A percentile compares a stretch with the other conserved stretches of the same genome.
These are phyloP conservation scores for Ascomycota sp. DNA, from an alignment of 2,329 filamentous ascomycete species.

Conservation along the genomic window DNA sequence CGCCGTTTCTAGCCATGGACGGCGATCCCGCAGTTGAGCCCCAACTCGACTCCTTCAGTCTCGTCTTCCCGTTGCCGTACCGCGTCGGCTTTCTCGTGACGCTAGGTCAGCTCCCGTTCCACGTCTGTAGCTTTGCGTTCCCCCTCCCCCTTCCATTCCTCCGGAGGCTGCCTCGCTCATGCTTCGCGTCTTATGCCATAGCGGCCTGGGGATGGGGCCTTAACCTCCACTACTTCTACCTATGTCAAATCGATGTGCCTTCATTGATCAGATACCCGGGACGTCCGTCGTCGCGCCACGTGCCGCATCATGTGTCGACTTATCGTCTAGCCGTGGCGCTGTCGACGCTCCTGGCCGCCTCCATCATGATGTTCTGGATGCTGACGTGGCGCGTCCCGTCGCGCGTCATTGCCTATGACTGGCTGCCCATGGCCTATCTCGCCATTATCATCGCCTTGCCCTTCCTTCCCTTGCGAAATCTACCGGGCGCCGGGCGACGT, in stretches of 20 bases:
- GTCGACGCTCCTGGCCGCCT: conserved; percentile 47
- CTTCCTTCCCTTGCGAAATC: conserved; percentile 46
- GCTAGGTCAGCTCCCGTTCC: conserved; percentile 37
- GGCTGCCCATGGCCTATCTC: conserved; percentile 72
- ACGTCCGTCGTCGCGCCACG: conserved; percentile 47
- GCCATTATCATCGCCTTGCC: conserved; percentile 51
- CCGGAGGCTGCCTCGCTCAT: not conserved
- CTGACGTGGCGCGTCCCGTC: conserved; percentile 50
- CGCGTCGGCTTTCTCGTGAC: conserved; percentile 72
- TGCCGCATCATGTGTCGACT: conserved; percentile 59
- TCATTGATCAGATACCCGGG: conserved; percentile 69
- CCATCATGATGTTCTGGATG: conserved; percentile 66
- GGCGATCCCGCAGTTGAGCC: conserved; percentile 51
- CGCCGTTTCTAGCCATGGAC: conserved; percentile 40
- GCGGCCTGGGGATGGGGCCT: conserved; percentile 89
- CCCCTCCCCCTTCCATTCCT: not conserved
- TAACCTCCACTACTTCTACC: conserved; percentile 73
- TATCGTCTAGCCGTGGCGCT: conserved; percentile 72
- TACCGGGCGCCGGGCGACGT: conserved; percentile 49
- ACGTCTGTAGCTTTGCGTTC: not conserved
- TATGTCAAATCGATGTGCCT: conserved; percentile 70
- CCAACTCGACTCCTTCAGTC: conserved; percentile 67
- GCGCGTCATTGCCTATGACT: conserved; percentile 59
- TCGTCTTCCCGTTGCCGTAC: conserved; percentile 73
- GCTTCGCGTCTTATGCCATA: conserved; percentile 20